Conservation (phyloP, 768 basidiomycete genomes). For the Lactarius pseudohatsudake region DNA sequence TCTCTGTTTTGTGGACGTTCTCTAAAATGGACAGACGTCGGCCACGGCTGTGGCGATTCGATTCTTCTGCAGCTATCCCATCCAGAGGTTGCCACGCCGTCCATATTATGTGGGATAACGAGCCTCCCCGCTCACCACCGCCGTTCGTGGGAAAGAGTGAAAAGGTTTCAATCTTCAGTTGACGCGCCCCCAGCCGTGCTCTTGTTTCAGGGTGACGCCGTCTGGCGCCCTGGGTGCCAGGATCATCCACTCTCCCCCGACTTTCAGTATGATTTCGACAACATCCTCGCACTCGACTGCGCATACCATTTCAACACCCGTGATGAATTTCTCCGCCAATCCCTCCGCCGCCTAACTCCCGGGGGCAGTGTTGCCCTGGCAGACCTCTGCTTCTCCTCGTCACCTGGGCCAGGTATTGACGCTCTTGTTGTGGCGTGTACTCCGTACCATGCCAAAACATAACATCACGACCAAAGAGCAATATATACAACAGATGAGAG, state of each 20-base stretch:
- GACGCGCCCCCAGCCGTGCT: slow-evolving; percentile 36
- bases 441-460: slow-evolving; percentile 42
- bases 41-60: slow-evolving; percentile 68
- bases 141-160: slow-evolving; percentile 46
- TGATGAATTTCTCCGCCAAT: slow-evolving; percentile 50
- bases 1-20: not conserved
- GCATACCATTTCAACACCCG: slow-evolving; percentile 67
- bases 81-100: slow-evolving; percentile 46
- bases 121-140: slow-evolving; percentile 49
- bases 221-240: slow-evolving; percentile 36
- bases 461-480: slow-evolving; percentile 50
- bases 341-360: slow-evolving; percentile 44
- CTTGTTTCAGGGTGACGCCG: slow-evolving; percentile 52
- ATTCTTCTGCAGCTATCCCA: slow-evolving; percentile 53
- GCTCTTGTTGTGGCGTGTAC: slow-evolving; percentile 38
- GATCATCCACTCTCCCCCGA: slow-evolving; percentile 49
- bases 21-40: slow-evolving; percentile 51
- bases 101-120: slow-evolving; percentile 56
- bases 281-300: slow-evolving; percentile 63
- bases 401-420: slow-evolving; percentile 25
- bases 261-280: slow-evolving; percentile 39
- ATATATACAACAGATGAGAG: slow-evolving; percentile 46
- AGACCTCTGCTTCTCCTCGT: slow-evolving; percentile 55
- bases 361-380: slow-evolving; percentile 59
- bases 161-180: slow-evolving; percentile 5